These are phyloP conservation scores for Microdochium nivale DNA, from an alignment of 2,329 filamentous ascomycete species.

Conservation along the genomic window DNA sequence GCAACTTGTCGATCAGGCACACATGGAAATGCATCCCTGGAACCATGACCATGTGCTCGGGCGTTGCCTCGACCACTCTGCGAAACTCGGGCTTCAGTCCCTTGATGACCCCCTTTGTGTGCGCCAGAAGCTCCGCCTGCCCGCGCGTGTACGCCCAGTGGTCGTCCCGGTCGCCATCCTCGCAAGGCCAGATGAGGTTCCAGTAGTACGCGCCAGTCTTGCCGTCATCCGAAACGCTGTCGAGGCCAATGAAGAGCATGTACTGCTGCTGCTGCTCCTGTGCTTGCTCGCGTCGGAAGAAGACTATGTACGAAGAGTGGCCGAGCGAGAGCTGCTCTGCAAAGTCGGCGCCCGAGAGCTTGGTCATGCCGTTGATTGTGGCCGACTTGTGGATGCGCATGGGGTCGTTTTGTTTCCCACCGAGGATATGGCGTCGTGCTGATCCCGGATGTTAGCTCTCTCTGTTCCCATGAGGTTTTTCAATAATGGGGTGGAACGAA, in stretches of 20 bases:
- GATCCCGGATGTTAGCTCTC: neutral
- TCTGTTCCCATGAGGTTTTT: neutral
- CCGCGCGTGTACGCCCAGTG: slow-evolving; percentile 19
- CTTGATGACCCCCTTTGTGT: neutral
- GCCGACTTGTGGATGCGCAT: neutral
- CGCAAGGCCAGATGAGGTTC: slow-evolving; percentile 11
- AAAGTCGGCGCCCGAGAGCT: neutral
- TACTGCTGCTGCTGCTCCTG: neutral
- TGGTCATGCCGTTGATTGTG: neutral
- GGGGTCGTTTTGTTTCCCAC: neutral
- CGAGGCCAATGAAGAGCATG: slow-evolving; percentile 15
- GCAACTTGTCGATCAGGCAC: neutral
- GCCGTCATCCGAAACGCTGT: slow-evolving; percentile 10
- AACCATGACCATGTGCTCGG: neutral
- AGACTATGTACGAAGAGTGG: neutral
- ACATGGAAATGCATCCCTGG: neutral
- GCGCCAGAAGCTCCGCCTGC: neutral
- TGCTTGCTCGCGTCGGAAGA: neutral
- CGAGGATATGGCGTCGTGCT: neutral
- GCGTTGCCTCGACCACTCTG: neutral
- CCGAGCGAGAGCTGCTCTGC: neutral
- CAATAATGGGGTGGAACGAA: no score
- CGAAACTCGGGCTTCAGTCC: neutral
- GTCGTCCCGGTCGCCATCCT: slow-evolving; percentile 16
- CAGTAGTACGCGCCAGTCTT: slow-evolving; percentile 19